Conservation (phyloP, 371 early-diverging fungal genomes). For the Thermomucor indicae-seudaticae region DNA sequence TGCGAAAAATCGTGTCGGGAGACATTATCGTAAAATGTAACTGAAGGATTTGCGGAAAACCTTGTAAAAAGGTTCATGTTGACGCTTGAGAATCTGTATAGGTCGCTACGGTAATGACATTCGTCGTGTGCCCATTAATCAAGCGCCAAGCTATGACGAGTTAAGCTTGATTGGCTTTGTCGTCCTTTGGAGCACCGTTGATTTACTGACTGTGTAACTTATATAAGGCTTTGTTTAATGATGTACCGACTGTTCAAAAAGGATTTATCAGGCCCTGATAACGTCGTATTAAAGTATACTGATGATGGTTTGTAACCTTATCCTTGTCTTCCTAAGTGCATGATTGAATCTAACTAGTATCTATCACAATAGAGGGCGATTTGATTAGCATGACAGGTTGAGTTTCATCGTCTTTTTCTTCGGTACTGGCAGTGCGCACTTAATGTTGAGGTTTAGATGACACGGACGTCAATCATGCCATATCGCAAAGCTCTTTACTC, state of each 20-base stretch:
- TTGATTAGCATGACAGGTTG: constrained; percentile 43
- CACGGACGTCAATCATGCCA: constrained; percentile 50
- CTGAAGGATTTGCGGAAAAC: background rate
- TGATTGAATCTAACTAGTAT: background rate
- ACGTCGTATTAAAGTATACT: constrained; percentile 46
- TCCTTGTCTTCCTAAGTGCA: background rate
- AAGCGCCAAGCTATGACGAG: constrained; percentile 56
- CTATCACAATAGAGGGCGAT: constrained; percentile 47
- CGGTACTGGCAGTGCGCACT: background rate
- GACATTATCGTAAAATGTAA: constrained; percentile 46
- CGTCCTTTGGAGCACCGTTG: background rate
- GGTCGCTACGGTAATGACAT: constrained; percentile 36
- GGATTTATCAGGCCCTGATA: constrained; percentile 38
- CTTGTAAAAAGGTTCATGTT: background rate
- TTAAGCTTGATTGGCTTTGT: constrained; percentile 5
- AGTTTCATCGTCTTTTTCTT: too few relatives aligned
- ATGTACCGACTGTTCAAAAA: constrained; percentile 49
- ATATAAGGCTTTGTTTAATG: constrained; percentile 45
- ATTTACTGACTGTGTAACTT: background rate
- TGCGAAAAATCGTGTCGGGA: constrained; percentile 42
- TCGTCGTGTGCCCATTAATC: constrained; percentile 50
- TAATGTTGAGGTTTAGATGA: constrained; percentile 31
- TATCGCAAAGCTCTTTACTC: constrained; percentile 44
- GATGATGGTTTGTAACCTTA: constrained; percentile 42
- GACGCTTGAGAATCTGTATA: constrained; percentile 4